phyloP scores from a whole-genome alignment of 108 stramenopile genomes.

The Aurantiochytrium sp. region DNA sequence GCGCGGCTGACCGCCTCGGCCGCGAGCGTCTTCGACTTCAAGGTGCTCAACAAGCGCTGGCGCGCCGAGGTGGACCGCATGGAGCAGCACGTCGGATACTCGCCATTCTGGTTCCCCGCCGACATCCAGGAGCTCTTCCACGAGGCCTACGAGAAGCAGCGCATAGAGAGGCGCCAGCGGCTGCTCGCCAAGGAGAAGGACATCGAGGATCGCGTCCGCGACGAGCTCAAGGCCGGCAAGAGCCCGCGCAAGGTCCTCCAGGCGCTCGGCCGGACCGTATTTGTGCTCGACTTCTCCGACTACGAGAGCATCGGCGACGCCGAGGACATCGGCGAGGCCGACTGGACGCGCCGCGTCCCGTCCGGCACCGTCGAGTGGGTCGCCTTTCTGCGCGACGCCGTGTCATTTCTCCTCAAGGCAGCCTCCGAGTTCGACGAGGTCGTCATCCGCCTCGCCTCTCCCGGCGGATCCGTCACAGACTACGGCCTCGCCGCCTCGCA shows the following conservation, averaged over 20 bases:
- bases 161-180: neutral
- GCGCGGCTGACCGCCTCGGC: neutral
- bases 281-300: conserved; percentile 14
- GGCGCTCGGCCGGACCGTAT: neutral
- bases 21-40: neutral
- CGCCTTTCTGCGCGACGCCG: conserved; percentile 74
- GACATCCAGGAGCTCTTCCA: neutral
- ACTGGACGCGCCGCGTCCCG: neutral
- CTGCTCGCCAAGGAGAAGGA: conserved; percentile 17
- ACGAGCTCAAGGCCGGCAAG: neutral
- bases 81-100: neutral
- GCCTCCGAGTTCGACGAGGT: conserved; percentile 75
- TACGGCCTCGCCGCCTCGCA: conserved; percentile 86
- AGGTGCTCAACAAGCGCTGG: conserved; percentile 9
- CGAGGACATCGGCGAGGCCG: neutral
- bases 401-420: conserved; percentile 64
- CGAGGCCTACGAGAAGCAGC: neutral
- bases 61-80: neutral
- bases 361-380: conserved; percentile 39
- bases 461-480: conserved; percentile 87
- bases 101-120: neutral
- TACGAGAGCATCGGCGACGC: neutral
- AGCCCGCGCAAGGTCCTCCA: neutral
- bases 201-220: neutral
- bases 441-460: conserved; percentile 71